Percentiles rank a stretch among this genome's conserved stretches.
Conservation (phyloP, 257 asterid genomes). For the Echites panduratus region DNA sequence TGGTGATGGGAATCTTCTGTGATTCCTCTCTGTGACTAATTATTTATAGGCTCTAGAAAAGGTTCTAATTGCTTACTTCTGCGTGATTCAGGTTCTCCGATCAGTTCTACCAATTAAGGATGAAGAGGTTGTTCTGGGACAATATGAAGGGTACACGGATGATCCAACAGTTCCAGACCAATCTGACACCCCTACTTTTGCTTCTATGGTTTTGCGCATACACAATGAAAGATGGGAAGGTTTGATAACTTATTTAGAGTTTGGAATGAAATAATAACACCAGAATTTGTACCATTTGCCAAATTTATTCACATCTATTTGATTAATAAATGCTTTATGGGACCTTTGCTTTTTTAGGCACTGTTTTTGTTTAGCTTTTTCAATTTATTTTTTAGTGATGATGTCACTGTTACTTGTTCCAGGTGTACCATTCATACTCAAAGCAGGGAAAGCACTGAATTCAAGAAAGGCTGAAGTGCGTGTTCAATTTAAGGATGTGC, state of each 20-base stretch:
- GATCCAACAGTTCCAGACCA: conserved; percentile 84
- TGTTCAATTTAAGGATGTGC: conserved; percentile 95
- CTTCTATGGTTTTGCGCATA: conserved; percentile 56
- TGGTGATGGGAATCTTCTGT: neutral
- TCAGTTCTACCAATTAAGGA: conserved; percentile 79
- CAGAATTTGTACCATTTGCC: neutral
- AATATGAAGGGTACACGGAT: conserved; percentile 86
- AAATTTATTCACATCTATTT: neutral
- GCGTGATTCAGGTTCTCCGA: conserved; percentile 70
- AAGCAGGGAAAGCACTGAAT: conserved; percentile 95
- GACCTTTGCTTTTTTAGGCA: neutral
- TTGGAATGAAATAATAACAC: neutral
- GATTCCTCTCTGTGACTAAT: neutral
- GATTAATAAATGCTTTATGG: neutral
- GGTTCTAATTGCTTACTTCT: conserved; percentile 7
- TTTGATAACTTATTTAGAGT: conserved; percentile 19
- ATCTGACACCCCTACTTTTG: conserved; percentile 91
- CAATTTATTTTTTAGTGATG: neutral
- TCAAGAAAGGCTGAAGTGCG: conserved; percentile 96
- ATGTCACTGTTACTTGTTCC: conserved; percentile 17
- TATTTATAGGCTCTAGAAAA: neutral
- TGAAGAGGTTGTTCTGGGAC: conserved; percentile 95
- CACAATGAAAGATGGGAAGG: conserved; percentile 99
- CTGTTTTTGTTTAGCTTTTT: neutral
- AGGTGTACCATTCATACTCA: conserved; percentile 96